Evolutionary conservation across 2,329 filamentous ascomycete genomes (phyloP), one percentile per base, ranked within the genome.

Genomic region (Scorias spongiosa): DNA sequence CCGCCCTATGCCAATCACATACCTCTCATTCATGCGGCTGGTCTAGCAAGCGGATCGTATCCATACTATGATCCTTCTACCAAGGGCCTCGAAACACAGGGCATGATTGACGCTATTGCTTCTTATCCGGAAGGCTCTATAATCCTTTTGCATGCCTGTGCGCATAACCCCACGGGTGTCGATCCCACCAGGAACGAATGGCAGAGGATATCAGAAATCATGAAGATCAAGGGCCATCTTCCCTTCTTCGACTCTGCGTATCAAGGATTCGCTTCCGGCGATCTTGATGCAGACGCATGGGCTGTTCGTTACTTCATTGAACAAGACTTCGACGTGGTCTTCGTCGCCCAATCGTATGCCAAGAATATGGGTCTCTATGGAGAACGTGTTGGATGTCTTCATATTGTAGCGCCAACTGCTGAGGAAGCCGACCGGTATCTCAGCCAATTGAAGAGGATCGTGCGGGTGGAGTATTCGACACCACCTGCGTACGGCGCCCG

Each of bases 221-320:
- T 94, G 61, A 74, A 72, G 52, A 65, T 75, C 55, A 84, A 81
- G 66, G 76, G 75, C 51, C 87, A 91, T 66, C 91, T 95, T 68
- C 87, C 87, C 56, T 94, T 94, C 75, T 94, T 95, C 65, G 88
- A 95, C 70, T 83, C 76, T 50, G 88, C 88, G 42, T 95, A 95
- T 69, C 88, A 94, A 66, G 87, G 88, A 45, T 95, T 95, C 60
- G 88, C 88, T 7, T 89, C 87, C 1, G 88, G 88, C 46, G 78
- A 91, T 63, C 75, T 93, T 20, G 71, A 74, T 53, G 76, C 78
- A 47, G 88, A 95, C 62, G 83, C 84, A 50, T 84, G 79, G 68
- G 83, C 87, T 14, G 78, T 95, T 51, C 81, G 84, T 49, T 83
- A 93, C 71, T 95, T 95, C 59, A 70, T 93, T 55, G 79, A 86